phyloP scores from a whole-genome alignment of 2,329 filamentous ascomycete species.

The Parastagonospora nodorum region DNA sequence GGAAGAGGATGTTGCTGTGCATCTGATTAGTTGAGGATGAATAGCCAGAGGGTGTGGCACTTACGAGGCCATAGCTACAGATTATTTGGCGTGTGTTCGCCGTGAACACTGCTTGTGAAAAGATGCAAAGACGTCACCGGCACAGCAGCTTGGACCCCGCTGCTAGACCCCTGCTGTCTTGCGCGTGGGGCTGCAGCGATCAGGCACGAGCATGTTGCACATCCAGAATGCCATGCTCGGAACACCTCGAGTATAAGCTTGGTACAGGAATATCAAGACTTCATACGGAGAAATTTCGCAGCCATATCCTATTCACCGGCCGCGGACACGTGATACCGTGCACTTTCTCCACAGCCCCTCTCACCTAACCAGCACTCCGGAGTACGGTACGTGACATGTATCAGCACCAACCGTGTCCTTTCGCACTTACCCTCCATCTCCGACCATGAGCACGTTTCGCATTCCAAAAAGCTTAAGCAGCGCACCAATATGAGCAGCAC shows the following conservation, averaged over 20 bases:
- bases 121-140: constrained; percentile 34
- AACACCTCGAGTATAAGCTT: too few relatives aligned
- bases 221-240: neutral
- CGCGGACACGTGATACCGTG: constrained; percentile 1
- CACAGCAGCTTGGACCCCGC: constrained; percentile 6
- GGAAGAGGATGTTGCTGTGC: constrained; percentile 67
- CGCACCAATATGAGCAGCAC: constrained; percentile 26
- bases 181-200: neutral
- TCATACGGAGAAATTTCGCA: neutral
- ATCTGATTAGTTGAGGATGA: constrained; percentile 9
- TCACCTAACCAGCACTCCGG: neutral
- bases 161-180: constrained; percentile 11
- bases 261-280: too few relatives aligned
- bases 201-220: neutral
- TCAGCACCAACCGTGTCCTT: constrained; percentile 3
- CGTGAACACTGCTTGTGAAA: constrained; percentile 14
- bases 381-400: neutral
- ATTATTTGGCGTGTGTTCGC: constrained; percentile 21
- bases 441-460: constrained; percentile 42
- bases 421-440: neutral
- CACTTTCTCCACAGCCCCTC: neutral
- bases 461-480: constrained; percentile 29
- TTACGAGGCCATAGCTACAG: constrained; percentile 33
- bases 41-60: constrained; percentile 1
- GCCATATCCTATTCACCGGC: constrained; percentile 3